Conservation (phyloP, 148 eudicot species). For the Cornus kousa region DNA sequence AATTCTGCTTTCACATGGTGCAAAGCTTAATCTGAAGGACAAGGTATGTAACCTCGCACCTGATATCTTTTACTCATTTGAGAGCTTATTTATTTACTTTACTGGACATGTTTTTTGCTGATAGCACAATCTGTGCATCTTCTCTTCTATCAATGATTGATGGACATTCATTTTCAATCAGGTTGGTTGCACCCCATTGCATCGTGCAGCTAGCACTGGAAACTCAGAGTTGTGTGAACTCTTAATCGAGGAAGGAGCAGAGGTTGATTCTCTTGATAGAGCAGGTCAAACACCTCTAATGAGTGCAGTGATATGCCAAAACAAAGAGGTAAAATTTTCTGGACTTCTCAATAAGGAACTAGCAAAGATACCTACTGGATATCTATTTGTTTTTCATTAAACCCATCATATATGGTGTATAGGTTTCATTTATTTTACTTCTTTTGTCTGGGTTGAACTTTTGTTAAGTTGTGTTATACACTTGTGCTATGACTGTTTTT, state of each 20-base stretch:
- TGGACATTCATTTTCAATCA: constrained; percentile 26
- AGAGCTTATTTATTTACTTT: not conserved
- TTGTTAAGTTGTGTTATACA: not conserved
- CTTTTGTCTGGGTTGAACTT: not conserved
- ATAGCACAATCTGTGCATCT: not conserved
- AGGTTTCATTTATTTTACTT: not conserved
- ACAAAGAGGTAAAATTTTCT: constrained; percentile 57
- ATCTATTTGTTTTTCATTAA: not conserved
- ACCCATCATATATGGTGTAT: not conserved
- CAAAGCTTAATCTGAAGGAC: constrained; percentile 78
- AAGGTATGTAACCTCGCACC: constrained; percentile 47
- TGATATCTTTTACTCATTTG: not conserved
- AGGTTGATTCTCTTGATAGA: constrained; percentile 74
- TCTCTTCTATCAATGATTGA: not conserved
- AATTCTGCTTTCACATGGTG: constrained; percentile 65
- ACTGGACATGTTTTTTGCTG: constrained; percentile 3
- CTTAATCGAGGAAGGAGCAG: constrained; percentile 96
- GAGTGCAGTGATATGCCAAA: constrained; percentile 79
- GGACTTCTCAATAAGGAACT: not conserved
- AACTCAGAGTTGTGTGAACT: constrained; percentile 74
- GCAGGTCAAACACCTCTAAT: constrained; percentile 85
- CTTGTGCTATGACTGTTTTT: not conserved
- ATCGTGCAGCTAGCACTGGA: constrained; percentile 96
- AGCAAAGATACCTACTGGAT: not conserved
- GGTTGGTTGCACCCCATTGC: constrained; percentile 98